Base-by-base conservation (phyloP, 2,329 filamentous ascomycete genomes). In the Tolypocladium endophyticum region DNA sequence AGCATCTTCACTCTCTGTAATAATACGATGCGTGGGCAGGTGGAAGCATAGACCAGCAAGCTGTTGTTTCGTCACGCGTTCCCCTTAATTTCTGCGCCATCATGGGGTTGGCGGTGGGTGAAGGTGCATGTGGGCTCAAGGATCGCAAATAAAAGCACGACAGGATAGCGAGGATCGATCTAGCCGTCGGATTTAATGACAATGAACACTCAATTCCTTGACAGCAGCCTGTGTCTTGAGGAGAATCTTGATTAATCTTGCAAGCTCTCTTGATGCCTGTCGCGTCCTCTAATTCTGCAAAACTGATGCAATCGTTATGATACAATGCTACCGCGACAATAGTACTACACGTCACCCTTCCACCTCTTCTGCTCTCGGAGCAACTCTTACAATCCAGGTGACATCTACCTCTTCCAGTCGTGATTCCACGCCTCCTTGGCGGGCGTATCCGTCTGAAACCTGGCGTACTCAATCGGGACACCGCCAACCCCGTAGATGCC, bases 381-480 rank as follows among this genome's bases (percentile, higher is more conserved):
- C 58, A 43, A 11, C 1, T 14, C 38, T 43, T 56, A n/a, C 38
- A n/a, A 30, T 28, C 43, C n/a, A 14, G 14, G 9, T 36, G 0
- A 23, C 52, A 3, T 67, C 67, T 70, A 78, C 74, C 87, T 83
- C 78, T 86, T 96, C 94, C 94, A 99, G 16, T 79, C 87, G 76
- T 96, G 87, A 77, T 97, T 94, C 92, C 93, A 99, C n/a, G 90
- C 85, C 65, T 87, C 84, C 69, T 81, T 81, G 0, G 81, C 79
- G 8, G 93, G 93, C 56, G 84, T 90, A 71, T 97, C 93, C 38
- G 89, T 93, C 81, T 96, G 89, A 63, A 84, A 79, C 64, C 89
- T 79, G 35, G 89, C 89, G 79, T 96, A 97, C 80, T 99, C 94
- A 69, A 97, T 92, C 18, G 94, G 94, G 60, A 97, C 81, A 61